Evolutionary conservation across 495 filamentous ascomycete species (phyloP), one percentile per base, ranked within the genome.

Genomic region (Niebla homalea): DNA sequence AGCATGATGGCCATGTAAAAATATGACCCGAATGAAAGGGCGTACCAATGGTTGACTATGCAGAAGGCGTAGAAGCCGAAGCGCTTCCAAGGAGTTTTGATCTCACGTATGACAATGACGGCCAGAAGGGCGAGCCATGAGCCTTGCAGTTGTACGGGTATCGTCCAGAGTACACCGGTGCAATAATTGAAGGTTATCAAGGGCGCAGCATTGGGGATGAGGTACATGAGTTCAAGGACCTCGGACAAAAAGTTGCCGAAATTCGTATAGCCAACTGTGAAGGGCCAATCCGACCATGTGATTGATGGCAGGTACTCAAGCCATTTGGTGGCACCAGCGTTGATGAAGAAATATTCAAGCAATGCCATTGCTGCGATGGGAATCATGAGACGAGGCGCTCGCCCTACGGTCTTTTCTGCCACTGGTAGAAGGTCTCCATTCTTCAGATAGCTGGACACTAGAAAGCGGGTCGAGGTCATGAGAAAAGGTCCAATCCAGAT

Each of bases 81-180:
- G 15, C 67, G 64, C 54, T 70, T 70, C 67, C 67, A 70, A 4
- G 67, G 64, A 10, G 60, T 69, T 44, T 68, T 68, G 52, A 67
- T 62, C 52, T 70, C 64, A 43, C 58, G 57, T 20, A 69, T 56
- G 7, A 70, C 55, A n/a, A 70, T 58, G 10, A 58, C 60, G 45
- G 58, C 67, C 15, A 62, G 51, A 12, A 70, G 51, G 26, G 61
- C 58, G 5, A 62, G 36, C 67, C 67, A 69, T 8, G 64, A 59
- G 37, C 59, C 59, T 56, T 70, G 67, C 11, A 70, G 56, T 42
- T 68, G 65, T 11, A 69, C 65, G 4, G 67, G 65, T 41, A 70
- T 67, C 14, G 66, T 69, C 67, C 67, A 70, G 2, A 70, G 57
- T 11, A 69, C 65, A 39, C 67, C 67, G 11, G 65, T 69, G 52